Base-by-base conservation (phyloP, 2,329 filamentous ascomycete species). In the Lachnellula cervina region DNA sequence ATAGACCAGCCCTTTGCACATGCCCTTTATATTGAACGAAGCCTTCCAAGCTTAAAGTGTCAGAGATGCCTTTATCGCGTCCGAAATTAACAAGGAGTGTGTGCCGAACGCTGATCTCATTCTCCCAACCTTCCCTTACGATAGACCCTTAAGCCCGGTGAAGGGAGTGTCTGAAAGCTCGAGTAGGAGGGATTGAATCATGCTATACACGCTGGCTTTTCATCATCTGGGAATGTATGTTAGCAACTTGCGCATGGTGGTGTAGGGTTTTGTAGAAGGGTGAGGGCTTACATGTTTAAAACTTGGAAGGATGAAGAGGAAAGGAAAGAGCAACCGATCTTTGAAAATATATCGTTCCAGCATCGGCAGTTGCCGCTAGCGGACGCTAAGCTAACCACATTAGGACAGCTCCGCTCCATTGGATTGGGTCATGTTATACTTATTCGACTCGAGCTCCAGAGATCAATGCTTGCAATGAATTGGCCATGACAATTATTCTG, bases 71-170 rank as follows among this genome's bases (percentile, higher is more conserved):
- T 86, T 88, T 81, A 87, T 90, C 84, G 92, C 94, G 93, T 96
- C 86, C 93, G 92, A 90, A 81, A 77, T 77, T 82, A 95, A 97
- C 91, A 97, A 97, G 93, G 88, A 86, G 73, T 76, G 81, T 96
- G 93, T 97, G 94, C 90, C 93, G 91, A 89, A 97, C 94, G 91
- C 94, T 87, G 82, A 91, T 91, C 86, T 97, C 94, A 99, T 83
- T 79, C 83, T 88, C 76, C 82, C 83, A 76, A 76, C 77, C 78
- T 75, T 74, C 79, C 77, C 77, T 76, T 76, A 74, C 84, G 81
- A 77, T 76, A 80, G 80, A 87, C 90, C 93, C 94, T 97, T 90
- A 73, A 89, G 91, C 92, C 89, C 85, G 77, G 76, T 81, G 76
- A 83, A 83, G 84, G 87, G 88, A 97, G 92, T 93, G 90, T 89